phyloP scores from a whole-genome alignment of 306 rosid genomes.

The Cucurbita ficifolia region DNA sequence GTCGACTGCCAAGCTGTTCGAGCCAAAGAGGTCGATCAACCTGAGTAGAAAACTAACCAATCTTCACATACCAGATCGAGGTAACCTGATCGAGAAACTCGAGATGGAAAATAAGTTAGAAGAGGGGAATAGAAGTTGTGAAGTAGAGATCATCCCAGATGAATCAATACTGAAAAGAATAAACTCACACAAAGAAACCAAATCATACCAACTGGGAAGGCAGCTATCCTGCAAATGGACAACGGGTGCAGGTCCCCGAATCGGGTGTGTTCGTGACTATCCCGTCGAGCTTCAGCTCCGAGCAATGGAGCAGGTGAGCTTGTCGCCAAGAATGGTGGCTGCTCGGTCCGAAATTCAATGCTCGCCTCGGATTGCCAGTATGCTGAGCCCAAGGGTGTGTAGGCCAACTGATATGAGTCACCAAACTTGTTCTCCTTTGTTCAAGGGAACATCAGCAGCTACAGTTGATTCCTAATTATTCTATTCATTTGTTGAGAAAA shows the following conservation, averaged over 20 bases:
- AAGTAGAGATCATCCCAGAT: slow-evolving; percentile 39
- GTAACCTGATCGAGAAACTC: slow-evolving; percentile 14
- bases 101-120: slow-evolving; percentile 24
- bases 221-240: slow-evolving; percentile 96
- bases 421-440: slow-evolving; percentile 1
- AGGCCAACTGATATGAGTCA: background rate
- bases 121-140: slow-evolving; percentile 22
- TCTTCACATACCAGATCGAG: slow-evolving; percentile 45
- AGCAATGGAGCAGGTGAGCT: slow-evolving; percentile 76
- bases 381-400: background rate
- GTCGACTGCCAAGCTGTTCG: slow-evolving; percentile 13
- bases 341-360: slow-evolving; percentile 23
- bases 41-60: slow-evolving; percentile 23
- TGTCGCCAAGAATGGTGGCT: slow-evolving; percentile 60
- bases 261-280: slow-evolving; percentile 82
- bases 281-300: slow-evolving; percentile 71
- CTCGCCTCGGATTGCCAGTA: slow-evolving; percentile 20
- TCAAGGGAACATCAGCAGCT: slow-evolving; percentile 3
- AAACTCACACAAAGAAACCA: slow-evolving; percentile 57
- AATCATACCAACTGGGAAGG: slow-evolving; percentile 77
- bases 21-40: slow-evolving; percentile 15
- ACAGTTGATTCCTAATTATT: background rate
- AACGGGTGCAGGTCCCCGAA: slow-evolving; percentile 94
- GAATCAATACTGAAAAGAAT: slow-evolving; percentile 71
- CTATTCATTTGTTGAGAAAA: slow-evolving; percentile 3